A percentile compares a stretch with the other conserved stretches of the same genome.
Conservation (phyloP, 495 filamentous ascomycete species). For the Hyphodiscus hymeniophilus region DNA sequence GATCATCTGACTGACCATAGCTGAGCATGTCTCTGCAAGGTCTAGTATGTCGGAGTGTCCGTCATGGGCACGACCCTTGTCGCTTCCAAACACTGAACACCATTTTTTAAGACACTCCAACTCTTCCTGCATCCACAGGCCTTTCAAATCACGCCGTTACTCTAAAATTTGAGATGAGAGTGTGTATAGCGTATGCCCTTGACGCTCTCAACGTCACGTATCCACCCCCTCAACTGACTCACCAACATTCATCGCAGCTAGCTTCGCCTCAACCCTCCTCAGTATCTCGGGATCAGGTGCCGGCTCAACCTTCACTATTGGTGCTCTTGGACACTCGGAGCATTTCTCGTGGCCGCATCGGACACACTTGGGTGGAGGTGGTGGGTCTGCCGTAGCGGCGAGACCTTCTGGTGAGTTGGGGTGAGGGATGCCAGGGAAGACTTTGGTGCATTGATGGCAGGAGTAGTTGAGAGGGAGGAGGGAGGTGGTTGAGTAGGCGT, state of each 20-base stretch:
- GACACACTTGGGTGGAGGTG: slow-evolving; percentile 40
- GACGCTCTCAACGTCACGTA: too few species aligned
- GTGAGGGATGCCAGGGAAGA: slow-evolving; percentile 31
- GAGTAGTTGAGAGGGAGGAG: slow-evolving; percentile 42
- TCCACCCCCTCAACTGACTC: too few species aligned
- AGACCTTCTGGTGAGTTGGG: slow-evolving; percentile 13
- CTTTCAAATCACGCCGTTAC: too few species aligned
- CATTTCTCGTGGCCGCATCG: slow-evolving; percentile 53
- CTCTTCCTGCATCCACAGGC: too few species aligned
- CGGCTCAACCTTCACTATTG: slow-evolving; percentile 51
- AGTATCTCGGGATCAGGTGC: slow-evolving; percentile 58
- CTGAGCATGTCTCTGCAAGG: too few species aligned
- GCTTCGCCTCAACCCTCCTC: slow-evolving; percentile 48
- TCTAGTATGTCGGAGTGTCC: too few species aligned
- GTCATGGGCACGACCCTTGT: too few species aligned
- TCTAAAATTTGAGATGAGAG: too few species aligned
- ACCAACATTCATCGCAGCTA: slow-evolving; percentile 34
- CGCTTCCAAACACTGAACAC: too few species aligned
- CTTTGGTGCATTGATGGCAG: slow-evolving; percentile 56
- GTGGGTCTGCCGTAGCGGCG: slow-evolving; percentile 9
- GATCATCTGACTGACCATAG: too few species aligned
- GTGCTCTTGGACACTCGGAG: slow-evolving; percentile 34
- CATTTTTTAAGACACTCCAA: too few species aligned
- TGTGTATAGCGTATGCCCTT: too few species aligned
- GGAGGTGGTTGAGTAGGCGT: slow-evolving; percentile 37